phyloP scores from a whole-genome alignment of 2,329 filamentous ascomycete genomes.

The Colletotrichum tropicicola region DNA sequence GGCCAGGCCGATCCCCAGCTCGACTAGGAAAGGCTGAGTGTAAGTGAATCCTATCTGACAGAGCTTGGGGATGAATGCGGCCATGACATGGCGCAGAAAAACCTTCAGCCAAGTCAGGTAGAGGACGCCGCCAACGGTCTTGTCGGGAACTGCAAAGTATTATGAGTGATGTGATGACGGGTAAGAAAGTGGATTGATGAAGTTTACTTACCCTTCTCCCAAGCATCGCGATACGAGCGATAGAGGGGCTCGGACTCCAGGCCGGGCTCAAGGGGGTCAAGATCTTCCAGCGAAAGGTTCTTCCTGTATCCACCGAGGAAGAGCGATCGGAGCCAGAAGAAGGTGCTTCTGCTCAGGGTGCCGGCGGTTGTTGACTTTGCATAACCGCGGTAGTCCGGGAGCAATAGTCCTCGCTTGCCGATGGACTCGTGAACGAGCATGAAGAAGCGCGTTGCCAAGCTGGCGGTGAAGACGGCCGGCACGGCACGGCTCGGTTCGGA shows the following conservation, averaged over 20 bases:
- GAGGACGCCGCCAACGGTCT: slow-evolving; percentile 17
- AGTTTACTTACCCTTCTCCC: slow-evolving; percentile 27
- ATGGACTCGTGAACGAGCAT: slow-evolving; percentile 32
- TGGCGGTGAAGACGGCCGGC: slow-evolving; percentile 14
- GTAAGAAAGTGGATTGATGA: no score
- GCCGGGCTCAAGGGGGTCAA: slow-evolving; percentile 31
- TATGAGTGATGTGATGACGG: neutral
- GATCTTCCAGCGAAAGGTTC: slow-evolving; percentile 47
- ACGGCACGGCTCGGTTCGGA: neutral
- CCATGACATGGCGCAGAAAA: neutral
- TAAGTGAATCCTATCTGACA: slow-evolving; percentile 35
- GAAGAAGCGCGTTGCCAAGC: neutral
- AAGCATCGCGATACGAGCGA: slow-evolving; percentile 23
- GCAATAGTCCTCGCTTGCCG: slow-evolving; percentile 44
- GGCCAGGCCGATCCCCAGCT: slow-evolving; percentile 27
- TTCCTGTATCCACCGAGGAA: slow-evolving; percentile 57
- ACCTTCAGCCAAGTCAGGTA: neutral
- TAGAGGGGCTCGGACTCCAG: slow-evolving; percentile 24
- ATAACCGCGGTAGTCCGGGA: slow-evolving; percentile 46
- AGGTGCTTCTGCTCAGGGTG: slow-evolving; percentile 55
- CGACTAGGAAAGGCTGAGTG: slow-evolving; percentile 35
- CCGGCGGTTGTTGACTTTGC: slow-evolving; percentile 56
- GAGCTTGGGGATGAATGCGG: slow-evolving; percentile 1
- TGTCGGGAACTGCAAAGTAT: slow-evolving; percentile 24
- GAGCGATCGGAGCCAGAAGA: slow-evolving; percentile 62